Evolutionary conservation across 2,329 filamentous ascomycete genomes (phyloP), one percentile per base, ranked within the genome.

Genomic region (Apiospora saccharicola): DNA sequence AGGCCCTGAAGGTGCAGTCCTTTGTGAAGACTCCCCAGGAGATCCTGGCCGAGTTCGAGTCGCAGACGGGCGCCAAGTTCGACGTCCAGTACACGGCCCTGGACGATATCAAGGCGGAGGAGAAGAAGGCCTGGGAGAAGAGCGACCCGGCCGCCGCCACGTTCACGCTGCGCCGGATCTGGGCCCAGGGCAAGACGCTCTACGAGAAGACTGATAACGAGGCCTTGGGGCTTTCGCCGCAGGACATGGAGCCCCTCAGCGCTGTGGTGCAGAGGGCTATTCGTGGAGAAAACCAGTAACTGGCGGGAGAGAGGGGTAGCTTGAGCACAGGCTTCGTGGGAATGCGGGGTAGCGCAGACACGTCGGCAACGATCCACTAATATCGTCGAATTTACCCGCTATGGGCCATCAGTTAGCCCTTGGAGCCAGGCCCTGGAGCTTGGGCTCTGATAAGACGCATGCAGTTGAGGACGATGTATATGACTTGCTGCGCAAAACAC

Each of bases 171-270:
- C 84, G 90, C 67, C 83, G 93, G 24, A 94, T 94, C 69, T 94
- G 92, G 93, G 88, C 89, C 0, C 89, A 93, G 76, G 93, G 93
- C 0, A 90, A 91, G 1, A 94, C 92, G 0, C 79, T 94, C 67
- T 94, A 94, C 78, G 87, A 90, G 1, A 88, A 89, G 80, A 88
- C 90, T 71, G 92, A 93, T 78, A 94, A 94, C 76, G 86, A 85
- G 41, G 76, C 85, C 1, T 85, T 94, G 70, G 89, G 86, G 0
- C 49, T 88, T 14, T 76, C 79, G 8, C 84, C 84, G 4, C 85
- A 85, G 12, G 82, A 88, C 37, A 79, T 87, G 70, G 89, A 92
- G 72, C 86, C 85, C 0, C 78, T 94, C 74, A 80, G 83, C 71
- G 82, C 84, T 70, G 82, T 86, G 46, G 84, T 90, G 4, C 77